Percentiles rank a stretch among this genome's conserved stretches.
Evolutionary conservation across 352 stramenopile species (phyloP).

Genomic region (Phytophthora pluvialis): DNA sequence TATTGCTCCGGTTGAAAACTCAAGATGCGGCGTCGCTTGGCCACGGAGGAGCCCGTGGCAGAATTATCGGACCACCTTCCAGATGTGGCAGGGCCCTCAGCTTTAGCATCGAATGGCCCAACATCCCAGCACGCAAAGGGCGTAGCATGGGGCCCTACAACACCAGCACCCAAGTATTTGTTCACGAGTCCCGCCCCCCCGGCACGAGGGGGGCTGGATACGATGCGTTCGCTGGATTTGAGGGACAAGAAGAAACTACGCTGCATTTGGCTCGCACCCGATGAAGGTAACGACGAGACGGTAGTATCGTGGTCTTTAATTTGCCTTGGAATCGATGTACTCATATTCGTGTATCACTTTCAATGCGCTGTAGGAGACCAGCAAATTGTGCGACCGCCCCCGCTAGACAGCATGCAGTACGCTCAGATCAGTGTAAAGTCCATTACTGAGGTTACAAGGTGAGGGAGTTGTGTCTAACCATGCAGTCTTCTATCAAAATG

Average conservation of each 20-base stretch:
- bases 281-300: slow-evolving; percentile 59
- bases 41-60: slow-evolving; percentile 24
- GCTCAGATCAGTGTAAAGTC: slow-evolving; percentile 53
- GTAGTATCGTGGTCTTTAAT: not conserved
- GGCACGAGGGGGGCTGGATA: slow-evolving; percentile 11
- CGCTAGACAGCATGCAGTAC: slow-evolving; percentile 68
- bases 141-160: slow-evolving; percentile 16
- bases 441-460: not conserved
- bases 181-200: slow-evolving; percentile 30
- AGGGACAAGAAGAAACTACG: slow-evolving; percentile 74
- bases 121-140: not conserved
- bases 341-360: not conserved
- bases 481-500: too few relatives aligned
- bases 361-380: slow-evolving; percentile 50
- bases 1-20: slow-evolving; percentile 3
- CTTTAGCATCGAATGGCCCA: slow-evolving; percentile 2
- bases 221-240: slow-evolving; percentile 49
- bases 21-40: slow-evolving; percentile 32
- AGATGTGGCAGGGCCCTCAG: slow-evolving; percentile 22
- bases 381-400: slow-evolving; percentile 59
- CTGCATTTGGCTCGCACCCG: slow-evolving; percentile 69
- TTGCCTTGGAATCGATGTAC: not conserved
- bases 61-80: slow-evolving; percentile 25
- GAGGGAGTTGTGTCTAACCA: too few relatives aligned
- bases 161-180: slow-evolving; percentile 26